A percentile compares a stretch with the other conserved stretches of the same genome.
phyloP scores from a whole-genome alignment of 441 rosid genomes.

The Bruguiera hainesii region DNA sequence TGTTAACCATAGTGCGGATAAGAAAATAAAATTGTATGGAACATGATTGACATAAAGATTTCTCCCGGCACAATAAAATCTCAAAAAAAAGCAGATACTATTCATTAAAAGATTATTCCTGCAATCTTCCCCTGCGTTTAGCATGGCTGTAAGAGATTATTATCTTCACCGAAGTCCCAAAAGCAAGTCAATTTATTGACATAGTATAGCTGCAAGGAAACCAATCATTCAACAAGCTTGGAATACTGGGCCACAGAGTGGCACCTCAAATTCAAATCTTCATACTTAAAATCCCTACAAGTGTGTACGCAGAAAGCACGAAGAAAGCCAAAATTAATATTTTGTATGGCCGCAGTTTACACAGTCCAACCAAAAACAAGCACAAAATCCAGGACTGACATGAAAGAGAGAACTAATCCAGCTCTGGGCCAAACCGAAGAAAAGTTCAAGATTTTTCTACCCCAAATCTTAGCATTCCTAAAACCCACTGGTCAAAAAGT shows the following conservation, averaged over 20 bases:
- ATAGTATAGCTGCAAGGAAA: no score
- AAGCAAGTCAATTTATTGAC: no score
- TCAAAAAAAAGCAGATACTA: not conserved
- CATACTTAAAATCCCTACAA: no score
- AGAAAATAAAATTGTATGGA: slow-evolving; percentile 7
- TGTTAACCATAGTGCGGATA: not conserved
- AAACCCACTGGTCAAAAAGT: not conserved
- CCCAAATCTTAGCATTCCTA: not conserved
- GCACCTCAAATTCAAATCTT: no score
- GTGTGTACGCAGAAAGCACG: no score
- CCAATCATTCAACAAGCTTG: no score
- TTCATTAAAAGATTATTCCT: not conserved
- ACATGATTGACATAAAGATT: not conserved
- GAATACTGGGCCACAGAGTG: no score
- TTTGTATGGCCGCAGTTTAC: not conserved
- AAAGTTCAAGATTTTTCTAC: not conserved
- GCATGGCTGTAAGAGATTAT: not conserved
- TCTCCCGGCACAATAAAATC: no score
- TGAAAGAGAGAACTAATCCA: not conserved
- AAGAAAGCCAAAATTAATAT: no score
- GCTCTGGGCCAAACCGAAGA: not conserved
- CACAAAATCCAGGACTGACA: slow-evolving; percentile 1
- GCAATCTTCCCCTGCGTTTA: not conserved
- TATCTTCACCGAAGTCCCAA: no score
- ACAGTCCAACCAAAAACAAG: not conserved